Conservation (phyloP, 768 basidiomycete genomes). For the Lyophyllum decastes region DNA sequence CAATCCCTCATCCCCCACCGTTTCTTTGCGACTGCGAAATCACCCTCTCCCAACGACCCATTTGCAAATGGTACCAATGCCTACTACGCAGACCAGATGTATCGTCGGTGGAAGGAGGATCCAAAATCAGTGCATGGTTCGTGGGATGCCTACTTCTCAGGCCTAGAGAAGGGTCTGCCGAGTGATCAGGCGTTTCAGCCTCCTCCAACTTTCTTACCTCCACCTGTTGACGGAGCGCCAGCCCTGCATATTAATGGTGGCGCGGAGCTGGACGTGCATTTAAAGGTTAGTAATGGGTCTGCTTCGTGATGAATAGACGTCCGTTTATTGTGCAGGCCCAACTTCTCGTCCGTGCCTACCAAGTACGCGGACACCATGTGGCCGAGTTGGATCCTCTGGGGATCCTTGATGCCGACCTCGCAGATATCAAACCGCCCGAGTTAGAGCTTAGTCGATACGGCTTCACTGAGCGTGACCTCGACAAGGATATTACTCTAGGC, state of each 20-base stretch:
- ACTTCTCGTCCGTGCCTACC: constrained; percentile 96
- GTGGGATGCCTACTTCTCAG: constrained; percentile 94
- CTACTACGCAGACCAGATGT: constrained; percentile 98
- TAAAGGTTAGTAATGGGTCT: constrained; percentile 65
- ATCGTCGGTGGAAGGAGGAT: constrained; percentile 87
- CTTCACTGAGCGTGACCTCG: constrained; percentile 91
- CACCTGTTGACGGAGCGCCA: constrained; percentile 79
- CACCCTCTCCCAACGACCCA: constrained; percentile 76
- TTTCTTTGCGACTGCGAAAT: constrained; percentile 44
- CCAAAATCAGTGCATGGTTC: constrained; percentile 90
- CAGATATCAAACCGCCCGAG: constrained; percentile 78
- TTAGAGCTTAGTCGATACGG: constrained; percentile 94
- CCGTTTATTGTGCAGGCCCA: constrained; percentile 66
- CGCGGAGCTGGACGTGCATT: constrained; percentile 85
- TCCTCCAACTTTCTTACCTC: constrained; percentile 67
- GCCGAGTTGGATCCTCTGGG: constrained; percentile 96
- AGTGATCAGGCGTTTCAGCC: constrained; percentile 83
- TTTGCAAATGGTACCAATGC: constrained; percentile 96
- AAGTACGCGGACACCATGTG: constrained; percentile 97
- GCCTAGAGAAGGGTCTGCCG: constrained; percentile 84
- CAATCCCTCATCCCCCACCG: constrained; percentile 20
- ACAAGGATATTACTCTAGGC: constrained; percentile 92
- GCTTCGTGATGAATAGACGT: constrained; percentile 2
- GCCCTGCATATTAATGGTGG: constrained; percentile 69
- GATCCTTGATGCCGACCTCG: constrained; percentile 87